phyloP scores from a whole-genome alignment of 768 basidiomycete genomes.

The Phanerochaete carnosa region DNA sequence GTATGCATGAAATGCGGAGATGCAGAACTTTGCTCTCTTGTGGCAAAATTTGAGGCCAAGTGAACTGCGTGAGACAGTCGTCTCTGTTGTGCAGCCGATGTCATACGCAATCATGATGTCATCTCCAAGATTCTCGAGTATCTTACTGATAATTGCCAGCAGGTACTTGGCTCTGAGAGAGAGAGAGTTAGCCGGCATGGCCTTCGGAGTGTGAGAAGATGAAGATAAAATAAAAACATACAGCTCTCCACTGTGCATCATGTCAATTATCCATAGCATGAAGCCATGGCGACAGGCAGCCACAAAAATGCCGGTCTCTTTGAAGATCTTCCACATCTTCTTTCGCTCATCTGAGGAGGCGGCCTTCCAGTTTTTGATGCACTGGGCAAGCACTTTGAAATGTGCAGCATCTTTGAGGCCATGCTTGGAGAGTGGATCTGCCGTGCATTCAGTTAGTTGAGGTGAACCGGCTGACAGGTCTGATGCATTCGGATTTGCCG shows the following conservation, averaged over 20 bases:
- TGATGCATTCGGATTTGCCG: no score
- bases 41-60: conserved; percentile 7
- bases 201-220: neutral
- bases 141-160: conserved; percentile 1
- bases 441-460: no score
- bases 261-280: conserved; percentile 15
- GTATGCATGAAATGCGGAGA: conserved; percentile 34
- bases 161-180: conserved; percentile 9
- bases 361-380: conserved; percentile 32
- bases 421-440: no score
- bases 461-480: no score
- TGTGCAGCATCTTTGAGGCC: neutral
- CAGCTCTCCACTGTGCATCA: conserved; percentile 20
- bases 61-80: conserved; percentile 12
- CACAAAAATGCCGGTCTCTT: conserved; percentile 36
- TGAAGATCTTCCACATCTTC: conserved; percentile 33
- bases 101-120: conserved; percentile 5
- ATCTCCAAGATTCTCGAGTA: neutral
- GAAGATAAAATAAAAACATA: conserved; percentile 2
- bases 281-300: conserved; percentile 18
- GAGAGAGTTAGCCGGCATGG: neutral
- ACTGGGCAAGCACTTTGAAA: conserved; percentile 7
- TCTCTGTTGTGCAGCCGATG: conserved; percentile 14
- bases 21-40: conserved; percentile 1
- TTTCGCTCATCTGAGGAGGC: conserved; percentile 24